Conservation (phyloP, 176 grass and related monocot species). For the Aegilops sharonensis region DNA sequence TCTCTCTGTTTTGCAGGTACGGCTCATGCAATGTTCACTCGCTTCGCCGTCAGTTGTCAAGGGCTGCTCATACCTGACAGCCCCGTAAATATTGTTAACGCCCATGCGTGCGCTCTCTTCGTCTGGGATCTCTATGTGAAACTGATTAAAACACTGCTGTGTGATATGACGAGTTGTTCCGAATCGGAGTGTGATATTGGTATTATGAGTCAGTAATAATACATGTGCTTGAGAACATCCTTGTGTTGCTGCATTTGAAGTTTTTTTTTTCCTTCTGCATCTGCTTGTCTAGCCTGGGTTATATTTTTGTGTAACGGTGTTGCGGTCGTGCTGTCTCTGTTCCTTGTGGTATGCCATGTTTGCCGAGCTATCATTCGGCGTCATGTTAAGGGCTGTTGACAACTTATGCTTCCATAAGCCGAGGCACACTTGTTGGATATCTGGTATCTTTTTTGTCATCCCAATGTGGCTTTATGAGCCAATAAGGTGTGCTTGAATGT, state of each 20-base stretch:
- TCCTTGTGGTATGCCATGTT: too few relatives aligned
- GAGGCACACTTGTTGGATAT: too few relatives aligned
- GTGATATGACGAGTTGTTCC: conserved; percentile 24
- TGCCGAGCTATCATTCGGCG: too few relatives aligned
- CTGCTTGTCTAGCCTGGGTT: too few relatives aligned
- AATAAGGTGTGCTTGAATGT: too few relatives aligned
- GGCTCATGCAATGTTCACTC: neutral
- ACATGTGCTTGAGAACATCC: neutral
- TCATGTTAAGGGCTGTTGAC: too few relatives aligned
- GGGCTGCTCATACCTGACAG: conserved; percentile 8
- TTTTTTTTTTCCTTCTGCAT: neutral
- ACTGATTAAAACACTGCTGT: conserved; percentile 11
- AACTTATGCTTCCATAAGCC: too few relatives aligned
- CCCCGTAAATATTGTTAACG: conserved; percentile 37
- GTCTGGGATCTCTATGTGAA: conserved; percentile 5
- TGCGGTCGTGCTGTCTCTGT: too few relatives aligned
- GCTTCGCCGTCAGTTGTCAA: neutral
- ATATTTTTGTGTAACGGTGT: too few relatives aligned
- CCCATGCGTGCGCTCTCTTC: neutral
- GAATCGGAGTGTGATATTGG: neutral
- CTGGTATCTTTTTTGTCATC: too few relatives aligned
- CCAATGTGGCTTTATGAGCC: too few relatives aligned
- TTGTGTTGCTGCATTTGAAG: neutral
- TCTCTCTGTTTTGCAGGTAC: conserved; percentile 5
- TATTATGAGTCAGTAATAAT: conserved; percentile 31